Evolutionary conservation across 345 rosid species (phyloP), one percentile per base, ranked within the genome.

Genomic region (Alliaria petiolata): DNA sequence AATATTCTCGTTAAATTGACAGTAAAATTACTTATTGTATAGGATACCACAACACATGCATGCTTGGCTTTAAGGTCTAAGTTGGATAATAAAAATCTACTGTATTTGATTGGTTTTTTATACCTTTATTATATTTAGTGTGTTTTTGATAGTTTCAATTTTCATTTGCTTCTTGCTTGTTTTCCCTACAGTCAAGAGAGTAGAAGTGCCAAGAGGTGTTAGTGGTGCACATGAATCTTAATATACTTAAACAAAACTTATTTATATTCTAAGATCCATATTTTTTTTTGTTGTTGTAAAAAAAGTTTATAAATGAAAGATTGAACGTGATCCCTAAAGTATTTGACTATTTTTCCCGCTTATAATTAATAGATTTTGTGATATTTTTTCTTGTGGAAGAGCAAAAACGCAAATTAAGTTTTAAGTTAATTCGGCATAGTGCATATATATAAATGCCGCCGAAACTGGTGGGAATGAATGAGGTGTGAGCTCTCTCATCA

Each of bases 391-490:
- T 17, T 13, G 2, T 33, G 20, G 25, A n/a, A 31, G 35, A 22
- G 20, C 22, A 26, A 35, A 28, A 39, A 71, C 12, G 12, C 12
- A 52, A 35, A 44, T 58, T n/a, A n/a, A n/a, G n/a, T n/a, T 45
- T 55, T 64, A 13, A 22, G 57, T 49, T 8, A 65, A 20, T 49
- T 49, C 14, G 35, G 58, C 22, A 22, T 19, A 49, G 45, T 10
- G 46, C 55, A 55, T 34, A n/a, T 26, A 26, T 3, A 57, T 57
- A 38, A 65, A 73, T 65, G 71, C 66, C 77, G 60, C 71, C 71
- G 53, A 73, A 57, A 39, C 77, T 65, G 77, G 60, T 73, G 71
- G 71, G 19, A 57, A 20, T 57, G 60, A 65, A 56, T 65, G 71
- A 53, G 38, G 45, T 71, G 17, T 45, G 52, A 64, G 36, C 39